These are phyloP conservation scores for Ustulina deusta DNA, from an alignment of 2,329 filamentous ascomycete species.

Conservation along the genomic window DNA sequence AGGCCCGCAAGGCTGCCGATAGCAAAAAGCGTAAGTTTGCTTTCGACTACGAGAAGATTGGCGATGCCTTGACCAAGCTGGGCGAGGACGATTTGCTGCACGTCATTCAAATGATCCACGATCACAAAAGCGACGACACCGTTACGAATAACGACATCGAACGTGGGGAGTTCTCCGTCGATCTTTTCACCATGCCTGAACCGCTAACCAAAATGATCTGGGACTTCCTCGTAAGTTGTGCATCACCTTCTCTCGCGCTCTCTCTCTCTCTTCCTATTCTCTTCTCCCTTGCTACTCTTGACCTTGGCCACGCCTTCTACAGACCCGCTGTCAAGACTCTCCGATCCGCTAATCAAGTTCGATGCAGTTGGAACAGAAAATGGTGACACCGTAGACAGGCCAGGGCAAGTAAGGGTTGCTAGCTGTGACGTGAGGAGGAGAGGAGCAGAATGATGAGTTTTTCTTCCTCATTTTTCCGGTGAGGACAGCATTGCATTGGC, in stretches of 20 bases:
- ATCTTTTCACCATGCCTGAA: constrained; percentile 97
- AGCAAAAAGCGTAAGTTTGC: constrained; percentile 82
- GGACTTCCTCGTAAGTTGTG: constrained; percentile 75
- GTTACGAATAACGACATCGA: constrained; percentile 98
- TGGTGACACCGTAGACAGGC: constrained; percentile 40
- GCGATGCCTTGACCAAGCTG: constrained; percentile 88
- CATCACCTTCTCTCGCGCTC: neutral
- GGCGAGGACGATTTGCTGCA: constrained; percentile 93
- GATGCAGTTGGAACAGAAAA: constrained; percentile 48
- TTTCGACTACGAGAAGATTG: constrained; percentile 94
- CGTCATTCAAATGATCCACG: constrained; percentile 97
- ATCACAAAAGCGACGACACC: constrained; percentile 93
- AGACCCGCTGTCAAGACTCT: neutral
- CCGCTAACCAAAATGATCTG: constrained; percentile 90
- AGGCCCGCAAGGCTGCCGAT: constrained; percentile 66
- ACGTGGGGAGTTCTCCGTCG: constrained; percentile 97
- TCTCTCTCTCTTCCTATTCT: too few species aligned
- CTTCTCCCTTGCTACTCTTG: neutral
- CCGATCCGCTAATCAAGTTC: constrained; percentile 24
- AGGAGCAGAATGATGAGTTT: neutral
- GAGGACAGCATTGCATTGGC: constrained; percentile 48
- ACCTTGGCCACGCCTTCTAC: neutral
- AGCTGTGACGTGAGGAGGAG: constrained; percentile 14
- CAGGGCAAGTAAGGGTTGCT: constrained; percentile 1
- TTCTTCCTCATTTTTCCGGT: constrained; percentile 13